Base-by-base conservation (phyloP, 202 grass and related monocot species). In the Panicum hallii region DNA sequence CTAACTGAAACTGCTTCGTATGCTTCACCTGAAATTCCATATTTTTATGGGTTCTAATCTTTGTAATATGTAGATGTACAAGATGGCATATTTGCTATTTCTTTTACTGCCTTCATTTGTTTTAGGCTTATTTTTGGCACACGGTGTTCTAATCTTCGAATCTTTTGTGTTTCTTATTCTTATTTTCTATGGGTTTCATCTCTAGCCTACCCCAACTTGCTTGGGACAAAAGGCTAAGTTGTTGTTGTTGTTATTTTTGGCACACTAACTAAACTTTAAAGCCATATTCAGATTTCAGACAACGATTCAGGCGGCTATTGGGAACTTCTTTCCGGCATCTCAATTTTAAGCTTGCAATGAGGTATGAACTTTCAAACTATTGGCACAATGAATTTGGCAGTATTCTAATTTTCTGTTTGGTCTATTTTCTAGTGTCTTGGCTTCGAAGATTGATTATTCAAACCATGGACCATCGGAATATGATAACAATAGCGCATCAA, bases 341-440 rank as follows among this genome's bases (percentile, higher is more conserved):
- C 77, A 85, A 90, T 89, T 94, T 79, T 89, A 92, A 90, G 74
- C 97, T 99, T 79, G 88, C 91, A 78, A 96, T 91, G 84, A 96
- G 97, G 97, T 99, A 72, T 52, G 44, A 13, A 79, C 57, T 70
- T 89, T 48, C n/a, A 64, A 69, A 49, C 53, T 49, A 22, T 63
- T 65, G 11, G 43, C 14, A 19, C 34, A 74, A 66, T n/a, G 68
- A 74, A 67, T 32, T 79, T 48, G 28, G 19, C 30, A 32, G 13
- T 41, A 38, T 86, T 87, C 86, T 89, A 67, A 88, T 79, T 36
- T 57, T 71, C 65, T 72, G 17, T 69, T 70, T 70, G 40, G 52
- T 58, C 63, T 78, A 70, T 82, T 77, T 86, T 41, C 45, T 86
- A 97, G 97, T 74, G 85, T 99, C 69, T 84, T 99, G 77, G 90